Evolutionary conservation across 768 basidiomycete species (phyloP), one percentile per base, ranked within the genome.

Genomic region (Mycena latifolia): DNA sequence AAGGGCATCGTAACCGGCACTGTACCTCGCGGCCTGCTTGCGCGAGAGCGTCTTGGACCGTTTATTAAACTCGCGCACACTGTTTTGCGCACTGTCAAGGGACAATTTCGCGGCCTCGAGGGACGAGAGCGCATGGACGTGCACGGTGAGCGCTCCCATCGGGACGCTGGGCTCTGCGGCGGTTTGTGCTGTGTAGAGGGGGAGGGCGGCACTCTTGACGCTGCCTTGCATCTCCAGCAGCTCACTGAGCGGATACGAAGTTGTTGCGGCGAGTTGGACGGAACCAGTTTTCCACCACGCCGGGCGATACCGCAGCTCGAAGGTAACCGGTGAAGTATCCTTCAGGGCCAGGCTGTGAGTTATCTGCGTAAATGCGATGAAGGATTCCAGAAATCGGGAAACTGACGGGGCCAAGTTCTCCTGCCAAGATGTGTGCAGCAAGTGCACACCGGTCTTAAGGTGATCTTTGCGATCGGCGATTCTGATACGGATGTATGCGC

Each of bases 21-120:
- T 48, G 37, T 63, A 55, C n/a, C 33, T 25, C 35, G 45, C 46
- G 20, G 53, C 61, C 9, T 54, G 60, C 51, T 29, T 61, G n/a
- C n/a, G 2, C 29, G 60, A 61, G 9, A 61, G 43, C 12, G n/a
- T 39, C 60, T 39, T 60, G 27, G 58, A 48, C 27, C 20, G 33
- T n/a, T 12, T 31, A 29, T 24, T 22, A 18, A 62, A 62, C 10
- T 54, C 45, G 46, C 15, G 35, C n/a, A 24, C 22, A 15, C 24
- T 55, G 24, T 18, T 18, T 10, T 35, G 10, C 18, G 54, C 53
- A 9, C 43, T 39, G 0, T 37, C 25, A 6, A 48, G 31, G 5
- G 27, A 48, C 5, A 63, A 14, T 10, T 55, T 29, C 20, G 54
- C 46, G 27, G 31, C 37, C 17, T 63, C 54, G 14, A 50, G n/a